These are phyloP conservation scores for Scheffersomyces cryptocercus DNA, from an alignment of 1,139 yeast genomes.

Conservation along the genomic window DNA sequence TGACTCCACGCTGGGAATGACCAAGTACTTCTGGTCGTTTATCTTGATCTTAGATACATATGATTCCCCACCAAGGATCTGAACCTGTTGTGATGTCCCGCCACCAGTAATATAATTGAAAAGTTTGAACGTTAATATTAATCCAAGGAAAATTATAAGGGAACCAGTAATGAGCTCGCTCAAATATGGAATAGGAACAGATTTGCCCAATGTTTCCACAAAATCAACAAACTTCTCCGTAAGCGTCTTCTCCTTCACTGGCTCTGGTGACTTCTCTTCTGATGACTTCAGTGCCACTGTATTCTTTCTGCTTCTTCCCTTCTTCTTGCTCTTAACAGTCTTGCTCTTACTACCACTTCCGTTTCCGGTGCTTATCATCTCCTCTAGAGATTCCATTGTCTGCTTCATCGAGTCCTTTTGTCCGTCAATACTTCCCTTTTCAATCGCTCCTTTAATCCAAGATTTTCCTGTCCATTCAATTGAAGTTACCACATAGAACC, in stretches of 20 bases:
- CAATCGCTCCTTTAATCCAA: slow-evolving; percentile 89
- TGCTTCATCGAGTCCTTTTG: slow-evolving; percentile 71
- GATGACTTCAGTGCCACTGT: slow-evolving; percentile 11
- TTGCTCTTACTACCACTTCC: slow-evolving; percentile 4
- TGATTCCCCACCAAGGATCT: slow-evolving; percentile 4
- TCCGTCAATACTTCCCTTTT: slow-evolving; percentile 89
- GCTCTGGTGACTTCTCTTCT: slow-evolving; percentile 11
- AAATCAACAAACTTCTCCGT: slow-evolving; percentile 24
- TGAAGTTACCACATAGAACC: slow-evolving; percentile 59
- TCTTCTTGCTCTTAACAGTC: slow-evolving; percentile 27
- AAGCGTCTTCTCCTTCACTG: slow-evolving; percentile 9
- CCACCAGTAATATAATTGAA: slow-evolving; percentile 4
- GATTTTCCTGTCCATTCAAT: slow-evolving; percentile 93
- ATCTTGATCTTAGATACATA: slow-evolving; percentile 28
- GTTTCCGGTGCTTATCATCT: slow-evolving; percentile 30
- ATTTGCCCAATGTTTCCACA: slow-evolving; percentile 29
- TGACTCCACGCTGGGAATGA: slow-evolving; percentile 49
- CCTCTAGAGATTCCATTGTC: slow-evolving; percentile 59
- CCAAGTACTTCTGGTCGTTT: slow-evolving; percentile 43
- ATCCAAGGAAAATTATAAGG: slow-evolving; percentile 15
- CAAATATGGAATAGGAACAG: slow-evolving; percentile 31
- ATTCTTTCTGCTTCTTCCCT: slow-evolving; percentile 21
- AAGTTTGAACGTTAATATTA: slow-evolving; percentile 11
- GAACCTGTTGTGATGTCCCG: background rate
- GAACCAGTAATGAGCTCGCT: slow-evolving; percentile 27